Conservation (phyloP, 2,329 filamentous ascomycete species). For the Orbilia quercus region DNA sequence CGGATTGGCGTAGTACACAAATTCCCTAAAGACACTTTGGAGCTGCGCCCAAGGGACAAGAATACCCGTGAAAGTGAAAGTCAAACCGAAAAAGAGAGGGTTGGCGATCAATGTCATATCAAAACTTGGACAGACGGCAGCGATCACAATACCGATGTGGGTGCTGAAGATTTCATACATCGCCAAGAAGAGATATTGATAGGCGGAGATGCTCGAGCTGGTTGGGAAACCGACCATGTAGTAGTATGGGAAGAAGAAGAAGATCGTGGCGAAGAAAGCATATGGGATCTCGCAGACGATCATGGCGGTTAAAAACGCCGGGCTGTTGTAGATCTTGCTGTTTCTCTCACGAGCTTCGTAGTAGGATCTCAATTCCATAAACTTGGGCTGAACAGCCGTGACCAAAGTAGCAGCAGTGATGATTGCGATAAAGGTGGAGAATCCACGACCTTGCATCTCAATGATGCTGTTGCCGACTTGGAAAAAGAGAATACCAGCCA, state of each 20-base stretch:
- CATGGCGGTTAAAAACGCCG: constrained; percentile 79
- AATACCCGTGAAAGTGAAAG: constrained; percentile 80
- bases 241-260: constrained; percentile 83
- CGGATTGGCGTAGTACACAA: constrained; percentile 72
- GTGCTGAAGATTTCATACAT: constrained; percentile 68
- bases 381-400: constrained; percentile 80
- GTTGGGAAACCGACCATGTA: constrained; percentile 77
- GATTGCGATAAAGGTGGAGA: constrained; percentile 75
- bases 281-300: constrained; percentile 78
- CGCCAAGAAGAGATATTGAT: constrained; percentile 81
- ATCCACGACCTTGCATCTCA: constrained; percentile 82
- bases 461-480: constrained; percentile 73
- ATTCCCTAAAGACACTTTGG: constrained; percentile 78
- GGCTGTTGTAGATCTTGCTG: constrained; percentile 79
- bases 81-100: constrained; percentile 84
- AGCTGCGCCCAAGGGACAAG: constrained; percentile 75
- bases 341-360: constrained; percentile 81
- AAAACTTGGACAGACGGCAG: constrained; percentile 78
- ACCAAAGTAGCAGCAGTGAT: constrained; percentile 77
- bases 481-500: constrained; percentile 68
- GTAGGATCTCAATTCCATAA: constrained; percentile 76
- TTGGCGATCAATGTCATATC: constrained; percentile 62
- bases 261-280: constrained; percentile 71
- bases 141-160: constrained; percentile 83
- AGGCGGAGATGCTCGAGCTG: constrained; percentile 74